These are phyloP conservation scores for Primulina huaijiensis DNA, from an alignment of 257 asterid genomes.

Conservation along the genomic window DNA sequence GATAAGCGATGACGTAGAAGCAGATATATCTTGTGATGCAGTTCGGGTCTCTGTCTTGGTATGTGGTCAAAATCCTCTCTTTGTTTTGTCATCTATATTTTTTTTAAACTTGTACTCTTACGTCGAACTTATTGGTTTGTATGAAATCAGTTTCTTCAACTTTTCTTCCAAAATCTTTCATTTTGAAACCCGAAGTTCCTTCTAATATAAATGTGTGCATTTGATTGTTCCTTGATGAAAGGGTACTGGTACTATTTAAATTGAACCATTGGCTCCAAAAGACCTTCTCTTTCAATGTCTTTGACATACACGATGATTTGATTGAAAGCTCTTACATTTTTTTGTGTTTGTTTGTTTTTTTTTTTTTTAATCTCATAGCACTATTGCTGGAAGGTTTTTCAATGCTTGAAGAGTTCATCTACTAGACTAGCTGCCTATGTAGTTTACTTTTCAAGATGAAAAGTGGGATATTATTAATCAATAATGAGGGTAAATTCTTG, in stretches of 20 bases:
- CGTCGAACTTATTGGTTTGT: neutral
- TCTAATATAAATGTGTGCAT: constrained; percentile 3
- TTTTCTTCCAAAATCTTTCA: constrained; percentile 2
- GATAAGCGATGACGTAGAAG: constrained; percentile 54
- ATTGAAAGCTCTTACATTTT: neutral
- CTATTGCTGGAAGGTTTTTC: neutral
- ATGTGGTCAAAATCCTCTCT: constrained; percentile 28
- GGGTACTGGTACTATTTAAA: neutral
- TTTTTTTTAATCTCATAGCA: neutral
- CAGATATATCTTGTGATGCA: constrained; percentile 82
- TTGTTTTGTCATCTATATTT: constrained; percentile 14
- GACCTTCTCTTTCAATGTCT: neutral
- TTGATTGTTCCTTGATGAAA: neutral
- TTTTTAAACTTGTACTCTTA: neutral
- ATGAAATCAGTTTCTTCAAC: neutral
- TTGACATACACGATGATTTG: neutral
- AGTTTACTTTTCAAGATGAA: neutral
- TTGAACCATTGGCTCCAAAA: constrained; percentile 6
- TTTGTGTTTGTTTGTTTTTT: neutral
- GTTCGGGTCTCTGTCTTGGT: constrained; percentile 99
- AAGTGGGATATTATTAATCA: neutral
- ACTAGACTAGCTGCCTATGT: neutral
- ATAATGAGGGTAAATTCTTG: constrained; percentile 11
- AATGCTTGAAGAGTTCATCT: neutral
- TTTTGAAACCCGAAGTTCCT: neutral